A percentile compares a stretch with the other conserved stretches of the same genome.
These are phyloP conservation scores for Suillus discolor DNA, from an alignment of 768 basidiomycete species.

Conservation along the genomic window DNA sequence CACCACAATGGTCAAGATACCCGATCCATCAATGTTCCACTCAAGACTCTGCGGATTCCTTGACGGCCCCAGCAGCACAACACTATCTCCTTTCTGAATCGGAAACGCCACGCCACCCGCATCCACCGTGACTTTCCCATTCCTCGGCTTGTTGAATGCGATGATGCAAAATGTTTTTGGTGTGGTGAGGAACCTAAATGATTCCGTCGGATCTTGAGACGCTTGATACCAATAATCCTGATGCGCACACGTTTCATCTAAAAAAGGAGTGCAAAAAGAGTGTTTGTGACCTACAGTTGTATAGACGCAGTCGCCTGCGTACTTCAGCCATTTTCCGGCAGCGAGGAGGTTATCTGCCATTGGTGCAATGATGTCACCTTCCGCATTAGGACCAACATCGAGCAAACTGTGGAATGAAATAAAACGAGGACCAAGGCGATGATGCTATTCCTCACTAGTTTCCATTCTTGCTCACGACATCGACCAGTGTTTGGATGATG, in stretches of 20 bases:
- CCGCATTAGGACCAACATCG: slow-evolving; percentile 56
- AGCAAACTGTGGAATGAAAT: slow-evolving; percentile 38
- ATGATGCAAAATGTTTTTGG: slow-evolving; percentile 54
- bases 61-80: slow-evolving; percentile 42
- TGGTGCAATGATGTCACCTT: slow-evolving; percentile 52
- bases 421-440: background rate
- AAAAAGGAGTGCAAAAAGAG: background rate
- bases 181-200: slow-evolving; percentile 51
- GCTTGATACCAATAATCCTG: slow-evolving; percentile 53
- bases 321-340: slow-evolving; percentile 54
- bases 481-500: slow-evolving; percentile 53
- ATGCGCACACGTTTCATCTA: background rate
- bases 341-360: slow-evolving; percentile 50
- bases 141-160: slow-evolving; percentile 39
- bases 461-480: slow-evolving; percentile 64
- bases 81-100: slow-evolving; percentile 42
- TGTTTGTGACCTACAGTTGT: slow-evolving; percentile 42
- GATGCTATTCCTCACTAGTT: slow-evolving; percentile 47
- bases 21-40: slow-evolving; percentile 35
- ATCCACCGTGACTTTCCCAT: slow-evolving; percentile 37
- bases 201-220: slow-evolving; percentile 38
- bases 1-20: slow-evolving; percentile 33
- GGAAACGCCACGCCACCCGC: slow-evolving; percentile 41
- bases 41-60: slow-evolving; percentile 19
- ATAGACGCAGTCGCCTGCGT: slow-evolving; percentile 54